phyloP scores from a whole-genome alignment of 495 filamentous ascomycete genomes.

The Penicillium crystallinum region DNA sequence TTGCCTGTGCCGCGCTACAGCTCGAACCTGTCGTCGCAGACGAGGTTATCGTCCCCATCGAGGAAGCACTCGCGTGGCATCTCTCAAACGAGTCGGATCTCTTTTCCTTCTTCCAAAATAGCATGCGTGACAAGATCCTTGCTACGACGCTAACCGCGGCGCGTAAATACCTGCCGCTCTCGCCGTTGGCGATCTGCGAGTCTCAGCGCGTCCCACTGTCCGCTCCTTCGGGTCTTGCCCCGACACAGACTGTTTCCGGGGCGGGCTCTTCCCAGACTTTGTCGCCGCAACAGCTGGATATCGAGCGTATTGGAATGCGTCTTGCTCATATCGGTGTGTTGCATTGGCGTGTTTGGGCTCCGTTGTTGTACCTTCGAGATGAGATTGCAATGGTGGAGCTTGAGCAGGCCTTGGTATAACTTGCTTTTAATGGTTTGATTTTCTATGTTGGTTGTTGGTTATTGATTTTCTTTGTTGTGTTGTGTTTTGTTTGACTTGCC shows the following conservation, averaged over 20 bases:
- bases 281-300: constrained; percentile 39
- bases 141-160: constrained; percentile 29
- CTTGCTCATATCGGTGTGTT: constrained; percentile 74
- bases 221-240: background rate
- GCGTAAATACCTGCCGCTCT: constrained; percentile 36
- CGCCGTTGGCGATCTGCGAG: constrained; percentile 43
- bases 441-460: constrained; percentile 4
- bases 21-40: constrained; percentile 32
- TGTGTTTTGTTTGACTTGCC: constrained; percentile 17
- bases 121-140: constrained; percentile 33
- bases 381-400: constrained; percentile 26
- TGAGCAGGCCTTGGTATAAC: constrained; percentile 11
- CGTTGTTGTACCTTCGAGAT: constrained; percentile 55
- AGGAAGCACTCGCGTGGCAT: constrained; percentile 33
- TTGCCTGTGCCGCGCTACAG: constrained; percentile 34
- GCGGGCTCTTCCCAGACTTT: constrained; percentile 5
- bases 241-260: background rate
- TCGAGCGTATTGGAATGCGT: constrained; percentile 65
- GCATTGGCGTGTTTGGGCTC: constrained; percentile 85
- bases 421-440: constrained; percentile 2
- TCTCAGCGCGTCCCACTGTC: constrained; percentile 35
- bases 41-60: constrained; percentile 34
- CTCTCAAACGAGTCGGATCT: constrained; percentile 34
- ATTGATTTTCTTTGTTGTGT: background rate
- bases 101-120: constrained; percentile 32